These are phyloP conservation scores for Suhomyces bokatorum DNA, from an alignment of 1,139 yeast genomes.

Conservation along the genomic window DNA sequence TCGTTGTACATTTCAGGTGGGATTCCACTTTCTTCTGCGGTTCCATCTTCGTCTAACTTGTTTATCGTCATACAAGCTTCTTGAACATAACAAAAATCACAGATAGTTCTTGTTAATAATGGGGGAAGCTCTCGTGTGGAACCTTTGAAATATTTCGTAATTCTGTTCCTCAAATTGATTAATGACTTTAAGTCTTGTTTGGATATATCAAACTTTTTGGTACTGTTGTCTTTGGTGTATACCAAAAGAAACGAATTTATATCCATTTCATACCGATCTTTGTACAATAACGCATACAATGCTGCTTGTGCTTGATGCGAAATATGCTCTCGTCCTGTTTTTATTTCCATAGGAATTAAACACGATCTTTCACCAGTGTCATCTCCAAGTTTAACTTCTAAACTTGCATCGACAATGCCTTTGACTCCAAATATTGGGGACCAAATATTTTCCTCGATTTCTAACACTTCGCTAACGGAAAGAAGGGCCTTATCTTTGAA, in stretches of 20 bases:
- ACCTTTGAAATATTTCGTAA: conserved; percentile 60
- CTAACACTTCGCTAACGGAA: conserved; percentile 65
- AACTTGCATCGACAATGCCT: conserved; percentile 87
- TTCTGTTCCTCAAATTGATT: conserved; percentile 66
- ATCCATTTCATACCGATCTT: conserved; percentile 74
- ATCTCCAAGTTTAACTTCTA: conserved; percentile 54
- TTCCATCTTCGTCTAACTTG: conserved; percentile 58
- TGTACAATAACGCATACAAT: conserved; percentile 75
- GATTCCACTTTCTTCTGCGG: conserved; percentile 49
- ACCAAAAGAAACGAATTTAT: conserved; percentile 67
- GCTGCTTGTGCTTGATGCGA: conserved; percentile 87
- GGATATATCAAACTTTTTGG: conserved; percentile 57
- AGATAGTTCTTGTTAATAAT: conserved; percentile 52
- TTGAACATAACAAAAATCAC: conserved; percentile 67
- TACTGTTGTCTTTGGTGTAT: conserved; percentile 64
- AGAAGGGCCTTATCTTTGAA: conserved; percentile 39
- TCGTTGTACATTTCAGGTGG: conserved; percentile 43
- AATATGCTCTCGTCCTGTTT: conserved; percentile 71
- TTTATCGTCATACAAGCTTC: conserved; percentile 71
- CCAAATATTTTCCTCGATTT: conserved; percentile 89
- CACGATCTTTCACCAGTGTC: conserved; percentile 34
- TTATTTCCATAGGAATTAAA: conserved; percentile 82
- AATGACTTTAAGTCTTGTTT: conserved; percentile 59
- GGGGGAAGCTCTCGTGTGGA: conserved; percentile 59
- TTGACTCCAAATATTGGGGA: conserved; percentile 90